Evolutionary conservation across 768 basidiomycete species (phyloP), one percentile per base, ranked within the genome.

Genomic region (Xerocomellus chrysenteron): DNA sequence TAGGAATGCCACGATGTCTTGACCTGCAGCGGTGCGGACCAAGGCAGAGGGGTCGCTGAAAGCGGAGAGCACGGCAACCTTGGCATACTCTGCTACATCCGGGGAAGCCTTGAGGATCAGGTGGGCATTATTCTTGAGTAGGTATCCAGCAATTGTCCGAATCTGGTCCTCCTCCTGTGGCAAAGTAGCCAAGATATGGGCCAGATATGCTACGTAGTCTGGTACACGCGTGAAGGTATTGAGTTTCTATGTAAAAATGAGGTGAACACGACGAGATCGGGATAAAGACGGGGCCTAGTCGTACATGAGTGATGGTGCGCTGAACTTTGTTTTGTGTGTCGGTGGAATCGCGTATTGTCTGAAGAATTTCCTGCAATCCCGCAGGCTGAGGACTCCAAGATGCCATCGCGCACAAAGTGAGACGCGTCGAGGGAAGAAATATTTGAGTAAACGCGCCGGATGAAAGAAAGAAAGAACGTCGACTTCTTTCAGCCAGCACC

Each of bases 161-260:
- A 96, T 93, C 48, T 90, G 88, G 69, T 93, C 94, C 68, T 94
- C 89, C 75, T 98, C 94, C 57, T 83, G 79, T 2, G 87, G 80
- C 78, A 91, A 76, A 44, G 81, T 79, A 55, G 88, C 86, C 60
- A 98, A 85, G 76, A 98, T 94, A 72, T 95, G 92, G 21, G 90
- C 90, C 60, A 99, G 86, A 82, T 99, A 98, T 55, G 89, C 94
- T 57, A 94, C 87, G 73, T 97, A 98, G 73, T 97, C 94, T 45
- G 94, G 91, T 60, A 88, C 87, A 66, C 87, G 86, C 68, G 91
- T 88, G 73, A 92, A 94, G 59, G 78, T 81, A 72, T 90, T 92
- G 61, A 94, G 81, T 89, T 92, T 92, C 91, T 94, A 64, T 7
- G 56, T 21, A 44, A 57, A 62, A 56, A 50, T 47, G 47, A 53